Conservation (phyloP, 306 rosid genomes). For the Pyrus pyrifolia region DNA sequence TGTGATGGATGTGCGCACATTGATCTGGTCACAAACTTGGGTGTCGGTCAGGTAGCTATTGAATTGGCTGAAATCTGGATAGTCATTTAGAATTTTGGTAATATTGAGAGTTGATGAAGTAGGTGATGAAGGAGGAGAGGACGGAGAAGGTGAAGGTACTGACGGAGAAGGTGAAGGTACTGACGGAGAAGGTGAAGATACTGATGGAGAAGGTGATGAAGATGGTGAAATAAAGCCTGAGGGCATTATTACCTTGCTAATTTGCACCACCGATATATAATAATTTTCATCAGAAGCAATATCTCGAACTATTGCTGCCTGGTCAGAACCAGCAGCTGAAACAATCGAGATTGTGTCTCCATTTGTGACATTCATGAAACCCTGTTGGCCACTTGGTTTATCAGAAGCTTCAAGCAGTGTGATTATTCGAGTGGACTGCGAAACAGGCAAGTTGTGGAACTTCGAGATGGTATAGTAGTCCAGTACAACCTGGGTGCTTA, state of each 20-base stretch:
- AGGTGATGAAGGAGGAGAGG: neutral
- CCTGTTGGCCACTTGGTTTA: slow-evolving; percentile 10
- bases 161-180: neutral
- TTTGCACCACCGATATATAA: neutral
- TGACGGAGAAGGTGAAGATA: neutral
- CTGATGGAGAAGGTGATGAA: neutral
- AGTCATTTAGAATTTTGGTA: neutral
- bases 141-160: neutral
- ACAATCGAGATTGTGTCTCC: neutral
- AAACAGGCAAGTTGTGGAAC: slow-evolving; percentile 7
- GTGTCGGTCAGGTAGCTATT: neutral
- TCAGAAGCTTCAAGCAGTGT: slow-evolving; percentile 28
- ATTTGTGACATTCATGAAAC: slow-evolving; percentile 21
- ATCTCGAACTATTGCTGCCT: neutral
- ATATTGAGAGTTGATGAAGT: neutral
- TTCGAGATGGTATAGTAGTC: slow-evolving; percentile 18
- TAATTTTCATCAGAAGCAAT: neutral
- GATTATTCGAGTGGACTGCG: neutral
- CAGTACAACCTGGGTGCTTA: slow-evolving; percentile 32
- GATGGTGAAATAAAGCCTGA: neutral
- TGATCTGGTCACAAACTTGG: neutral
- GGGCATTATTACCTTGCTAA: neutral
- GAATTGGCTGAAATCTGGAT: neutral
- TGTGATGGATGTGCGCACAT: neutral
- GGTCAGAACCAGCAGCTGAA: slow-evolving; percentile 8